These are phyloP conservation scores for Apiospora malaysiana DNA, from an alignment of 2,329 filamentous ascomycete genomes.

Conservation along the genomic window DNA sequence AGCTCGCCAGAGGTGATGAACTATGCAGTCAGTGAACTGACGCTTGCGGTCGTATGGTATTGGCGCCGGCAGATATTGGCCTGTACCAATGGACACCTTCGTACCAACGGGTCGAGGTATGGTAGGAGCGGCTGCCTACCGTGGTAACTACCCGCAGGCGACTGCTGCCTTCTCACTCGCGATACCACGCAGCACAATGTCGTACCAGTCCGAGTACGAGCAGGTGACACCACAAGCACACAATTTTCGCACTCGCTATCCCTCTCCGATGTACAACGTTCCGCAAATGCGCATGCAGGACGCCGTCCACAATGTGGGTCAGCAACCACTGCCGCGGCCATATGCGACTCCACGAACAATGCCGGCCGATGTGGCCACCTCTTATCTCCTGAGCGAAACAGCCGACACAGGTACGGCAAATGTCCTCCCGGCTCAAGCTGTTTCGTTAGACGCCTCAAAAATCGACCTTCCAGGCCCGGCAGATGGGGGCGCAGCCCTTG, in stretches of 20 bases:
- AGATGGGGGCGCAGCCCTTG: constrained; percentile 60
- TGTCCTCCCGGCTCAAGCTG: constrained; percentile 55
- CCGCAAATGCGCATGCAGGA: constrained; percentile 64
- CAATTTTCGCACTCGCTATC: constrained; percentile 32
- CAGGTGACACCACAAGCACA: constrained; percentile 56
- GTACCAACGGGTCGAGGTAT: constrained; percentile 47
- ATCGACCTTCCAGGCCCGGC: constrained; percentile 70
- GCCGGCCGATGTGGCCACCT: constrained; percentile 65
- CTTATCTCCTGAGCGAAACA: constrained; percentile 67
- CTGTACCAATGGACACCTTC: constrained; percentile 31
- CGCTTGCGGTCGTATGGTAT: constrained; percentile 53
- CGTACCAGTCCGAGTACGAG: constrained; percentile 66
- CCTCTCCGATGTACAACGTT: constrained; percentile 82
- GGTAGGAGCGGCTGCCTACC: constrained; percentile 63
- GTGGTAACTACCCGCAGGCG: constrained; percentile 64
- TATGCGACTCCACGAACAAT: constrained; percentile 72
- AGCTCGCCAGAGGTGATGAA: too few relatives aligned
- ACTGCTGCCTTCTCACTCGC: constrained; percentile 57
- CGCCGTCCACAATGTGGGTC: constrained; percentile 76
- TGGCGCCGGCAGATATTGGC: constrained; percentile 48
- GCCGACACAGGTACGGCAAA: constrained; percentile 65
- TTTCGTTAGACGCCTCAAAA: constrained; percentile 56
- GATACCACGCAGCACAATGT: constrained; percentile 60
- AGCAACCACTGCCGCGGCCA: constrained; percentile 77
- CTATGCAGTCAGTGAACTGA: too few relatives aligned